These are phyloP conservation scores for Musa schizocarpa DNA, from an alignment of 176 grass and related monocot species.

Conservation along the genomic window DNA sequence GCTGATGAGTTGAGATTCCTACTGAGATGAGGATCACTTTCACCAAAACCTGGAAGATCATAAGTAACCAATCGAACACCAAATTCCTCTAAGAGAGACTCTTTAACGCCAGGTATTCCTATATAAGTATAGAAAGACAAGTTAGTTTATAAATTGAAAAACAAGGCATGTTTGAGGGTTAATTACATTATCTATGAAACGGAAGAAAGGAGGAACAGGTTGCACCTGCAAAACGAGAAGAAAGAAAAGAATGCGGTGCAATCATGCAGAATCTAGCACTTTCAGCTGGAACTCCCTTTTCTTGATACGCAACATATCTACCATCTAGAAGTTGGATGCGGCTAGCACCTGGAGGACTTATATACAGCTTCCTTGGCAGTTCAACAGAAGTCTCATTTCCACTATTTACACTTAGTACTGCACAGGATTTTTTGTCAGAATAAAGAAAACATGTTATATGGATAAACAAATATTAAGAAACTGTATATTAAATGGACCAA, in stretches of 20 bases:
- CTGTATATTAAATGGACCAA: too few species aligned
- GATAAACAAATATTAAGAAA: too few species aligned
- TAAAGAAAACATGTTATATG: neutral
- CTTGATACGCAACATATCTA: constrained; percentile 62
- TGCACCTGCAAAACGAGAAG: constrained; percentile 72
- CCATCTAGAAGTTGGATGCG: constrained; percentile 86
- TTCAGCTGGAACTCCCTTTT: constrained; percentile 62
- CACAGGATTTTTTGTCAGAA: constrained; percentile 21
- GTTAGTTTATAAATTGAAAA: neutral
- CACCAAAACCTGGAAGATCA: constrained; percentile 98
- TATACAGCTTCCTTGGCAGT: constrained; percentile 60
- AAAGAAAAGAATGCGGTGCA: constrained; percentile 89
- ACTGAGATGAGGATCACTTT: constrained; percentile 83
- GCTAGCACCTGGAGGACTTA: constrained; percentile 63
- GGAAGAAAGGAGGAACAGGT: neutral
- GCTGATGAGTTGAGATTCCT: constrained; percentile 88
- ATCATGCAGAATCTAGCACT: constrained; percentile 79
- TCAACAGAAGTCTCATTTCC: constrained; percentile 30
- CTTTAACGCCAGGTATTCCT: constrained; percentile 86
- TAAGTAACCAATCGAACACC: constrained; percentile 79
- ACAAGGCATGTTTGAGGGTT: neutral
- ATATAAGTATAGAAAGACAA: constrained; percentile 12
- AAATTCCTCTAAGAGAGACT: constrained; percentile 79
- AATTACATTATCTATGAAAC: neutral
- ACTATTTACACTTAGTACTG: constrained; percentile 59